Evolutionary conservation across 2,329 filamentous ascomycete genomes (phyloP).

Genomic region (Talaromyces funiculosus): DNA sequence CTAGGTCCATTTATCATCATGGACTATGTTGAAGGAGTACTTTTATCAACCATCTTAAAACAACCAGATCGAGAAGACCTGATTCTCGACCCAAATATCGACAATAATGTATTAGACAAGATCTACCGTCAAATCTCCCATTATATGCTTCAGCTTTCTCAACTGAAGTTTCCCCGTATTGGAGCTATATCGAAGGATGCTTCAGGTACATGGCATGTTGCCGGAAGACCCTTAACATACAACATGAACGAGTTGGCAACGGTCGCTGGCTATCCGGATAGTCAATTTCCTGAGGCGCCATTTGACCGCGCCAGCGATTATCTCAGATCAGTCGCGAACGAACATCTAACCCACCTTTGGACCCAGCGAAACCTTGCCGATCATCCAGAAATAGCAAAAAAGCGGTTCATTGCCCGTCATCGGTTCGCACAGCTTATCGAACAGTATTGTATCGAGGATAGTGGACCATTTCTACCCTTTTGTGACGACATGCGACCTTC

Average conservation of each 20-base stretch:
- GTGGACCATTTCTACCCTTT: slow-evolving; percentile 34
- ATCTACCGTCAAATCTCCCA: too few relatives aligned
- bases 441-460: slow-evolving; percentile 21
- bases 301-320: slow-evolving; percentile 31
- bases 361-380: slow-evolving; percentile 30
- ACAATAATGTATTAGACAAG: slow-evolving; percentile 15
- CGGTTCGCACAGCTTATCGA: slow-evolving; percentile 29
- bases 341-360: slow-evolving; percentile 25
- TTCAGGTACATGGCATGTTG: slow-evolving; percentile 27
- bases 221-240: slow-evolving; percentile 34
- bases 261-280: slow-evolving; percentile 26
- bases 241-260: slow-evolving; percentile 37
- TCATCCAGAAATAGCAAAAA: slow-evolving; percentile 22
- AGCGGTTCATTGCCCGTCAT: slow-evolving; percentile 30
- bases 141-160: too few relatives aligned
- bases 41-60: slow-evolving; percentile 17
- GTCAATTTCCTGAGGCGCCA: slow-evolving; percentile 24
- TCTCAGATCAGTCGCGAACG: slow-evolving; percentile 23
- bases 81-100: slow-evolving; percentile 18
- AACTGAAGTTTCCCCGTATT: slow-evolving; percentile 23
- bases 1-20: slow-evolving; percentile 23
- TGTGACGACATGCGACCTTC: slow-evolving; percentile 37
- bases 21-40: slow-evolving; percentile 19
- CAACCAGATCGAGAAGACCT: slow-evolving; percentile 16
- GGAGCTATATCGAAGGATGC: slow-evolving; percentile 31